Evolutionary conservation across 768 basidiomycete genomes (phyloP).

Genomic region (Pluteus cervinus): DNA sequence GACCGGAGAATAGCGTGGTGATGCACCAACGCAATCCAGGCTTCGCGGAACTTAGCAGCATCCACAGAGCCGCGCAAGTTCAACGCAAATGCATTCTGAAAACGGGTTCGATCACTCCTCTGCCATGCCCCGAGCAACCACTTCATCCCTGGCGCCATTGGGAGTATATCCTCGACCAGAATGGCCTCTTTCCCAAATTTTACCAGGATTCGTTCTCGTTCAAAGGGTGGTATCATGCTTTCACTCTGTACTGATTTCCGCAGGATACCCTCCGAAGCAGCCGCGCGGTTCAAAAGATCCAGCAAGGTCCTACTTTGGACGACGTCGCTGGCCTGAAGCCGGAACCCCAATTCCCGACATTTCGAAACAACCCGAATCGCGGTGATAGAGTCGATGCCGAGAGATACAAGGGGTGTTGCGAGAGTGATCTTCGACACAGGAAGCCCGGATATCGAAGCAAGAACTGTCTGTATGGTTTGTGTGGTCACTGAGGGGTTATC

Average conservation of each 20-base stretch:
- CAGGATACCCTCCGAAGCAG: too few species aligned
- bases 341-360: conserved; percentile 29
- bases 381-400: conserved; percentile 46
- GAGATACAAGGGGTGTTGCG: conserved; percentile 28
- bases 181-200: conserved; percentile 13
- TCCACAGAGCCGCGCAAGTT: conserved; percentile 24
- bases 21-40: conserved; percentile 31
- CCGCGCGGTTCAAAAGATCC: conserved; percentile 21
- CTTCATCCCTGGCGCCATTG: conserved; percentile 25
- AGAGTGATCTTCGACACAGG: conserved; percentile 22
- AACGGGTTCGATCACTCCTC: conserved; percentile 30
- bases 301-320: conserved; percentile 32
- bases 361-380: conserved; percentile 38
- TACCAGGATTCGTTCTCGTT: conserved; percentile 13
- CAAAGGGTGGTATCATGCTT: conserved; percentile 10
- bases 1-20: conserved; percentile 36
- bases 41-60: conserved; percentile 16
- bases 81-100: conserved; percentile 39
- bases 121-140: conserved; percentile 39
- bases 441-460: conserved; percentile 19
- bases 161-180: conserved; percentile 18
- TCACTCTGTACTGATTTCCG: too few species aligned
- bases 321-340: conserved; percentile 30
- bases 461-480: too few species aligned
- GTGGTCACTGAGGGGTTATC: too few species aligned